These are phyloP conservation scores for Nectriaceae sp. DNA, from an alignment of 2,329 filamentous ascomycete genomes.

Conservation along the genomic window DNA sequence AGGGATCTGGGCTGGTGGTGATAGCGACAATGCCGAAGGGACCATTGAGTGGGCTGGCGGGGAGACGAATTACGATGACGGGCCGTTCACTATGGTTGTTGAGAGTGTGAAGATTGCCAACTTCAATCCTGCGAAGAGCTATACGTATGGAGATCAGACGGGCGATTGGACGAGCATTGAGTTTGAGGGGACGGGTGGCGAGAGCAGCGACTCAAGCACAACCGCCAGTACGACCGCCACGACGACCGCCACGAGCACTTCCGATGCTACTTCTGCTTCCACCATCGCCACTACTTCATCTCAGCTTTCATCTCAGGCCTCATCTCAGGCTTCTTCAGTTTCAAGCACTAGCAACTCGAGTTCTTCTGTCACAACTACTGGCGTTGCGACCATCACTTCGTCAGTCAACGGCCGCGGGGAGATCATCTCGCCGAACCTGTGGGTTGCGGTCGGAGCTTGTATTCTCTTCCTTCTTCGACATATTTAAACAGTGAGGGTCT, in stretches of 20 bases:
- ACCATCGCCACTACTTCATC: not conserved
- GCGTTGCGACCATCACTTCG: not conserved
- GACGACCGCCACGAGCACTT: not conserved
- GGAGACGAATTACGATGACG: constrained; percentile 36
- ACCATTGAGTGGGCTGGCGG: constrained; percentile 71
- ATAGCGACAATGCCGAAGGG: constrained; percentile 49
- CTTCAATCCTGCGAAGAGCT: constrained; percentile 35
- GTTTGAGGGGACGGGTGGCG: constrained; percentile 4
- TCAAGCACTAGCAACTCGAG: not conserved
- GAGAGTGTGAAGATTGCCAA: constrained; percentile 47
- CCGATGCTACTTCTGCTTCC: not conserved
- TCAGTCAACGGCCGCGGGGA: not conserved
- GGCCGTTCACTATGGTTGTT: constrained; percentile 62
- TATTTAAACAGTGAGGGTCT: too few species aligned
- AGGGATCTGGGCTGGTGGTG: constrained; percentile 53
- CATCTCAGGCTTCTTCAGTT: not conserved
- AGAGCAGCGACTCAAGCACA: not conserved
- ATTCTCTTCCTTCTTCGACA: not conserved
- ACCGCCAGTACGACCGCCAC: not conserved
- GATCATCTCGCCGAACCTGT: not conserved
- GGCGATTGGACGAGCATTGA: constrained; percentile 28
- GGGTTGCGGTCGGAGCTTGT: not conserved
- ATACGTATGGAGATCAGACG: constrained; percentile 26
- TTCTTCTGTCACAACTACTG: not conserved
- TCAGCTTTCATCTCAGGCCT: not conserved